These are phyloP conservation scores for Plasmopara halstedii DNA, from an alignment of 352 stramenopile species.

Conservation along the genomic window DNA sequence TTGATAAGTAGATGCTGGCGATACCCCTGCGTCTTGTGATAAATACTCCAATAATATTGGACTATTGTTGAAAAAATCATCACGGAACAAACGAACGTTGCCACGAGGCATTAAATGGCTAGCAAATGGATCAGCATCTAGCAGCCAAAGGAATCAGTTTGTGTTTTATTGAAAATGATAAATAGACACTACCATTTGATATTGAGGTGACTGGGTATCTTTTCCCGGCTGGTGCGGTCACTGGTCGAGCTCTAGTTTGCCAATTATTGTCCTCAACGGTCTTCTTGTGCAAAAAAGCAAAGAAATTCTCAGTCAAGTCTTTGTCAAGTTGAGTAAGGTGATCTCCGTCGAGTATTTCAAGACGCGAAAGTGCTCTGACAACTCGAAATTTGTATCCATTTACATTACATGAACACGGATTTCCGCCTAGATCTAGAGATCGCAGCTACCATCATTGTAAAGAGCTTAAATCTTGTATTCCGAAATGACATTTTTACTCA, in stretches of 20 bases:
- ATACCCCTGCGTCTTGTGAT: slow-evolving; percentile 29
- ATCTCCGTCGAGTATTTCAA: slow-evolving; percentile 69
- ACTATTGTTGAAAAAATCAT: slow-evolving; percentile 82
- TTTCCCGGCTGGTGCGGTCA: slow-evolving; percentile 24
- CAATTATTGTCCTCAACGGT: slow-evolving; percentile 7
- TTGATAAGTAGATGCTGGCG: neutral
- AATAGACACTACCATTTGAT: slow-evolving; percentile 3
- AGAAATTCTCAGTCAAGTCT: slow-evolving; percentile 61
- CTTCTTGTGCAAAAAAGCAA: slow-evolving; percentile 9
- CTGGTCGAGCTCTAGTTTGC: slow-evolving; percentile 23
- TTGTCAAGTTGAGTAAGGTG: slow-evolving; percentile 66
- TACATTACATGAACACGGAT: slow-evolving; percentile 52
- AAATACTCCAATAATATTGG: slow-evolving; percentile 79
- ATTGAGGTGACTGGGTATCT: neutral
- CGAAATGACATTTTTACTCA: slow-evolving; percentile 1
- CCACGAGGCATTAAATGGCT: slow-evolving; percentile 59
- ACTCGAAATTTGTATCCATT: slow-evolving; percentile 74
- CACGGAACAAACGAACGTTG: slow-evolving; percentile 74
- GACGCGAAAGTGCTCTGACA: slow-evolving; percentile 43
- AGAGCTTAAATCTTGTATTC: neutral
- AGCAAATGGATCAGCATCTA: slow-evolving; percentile 36
- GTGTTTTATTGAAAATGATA: neutral
- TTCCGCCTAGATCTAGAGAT: slow-evolving; percentile 62
- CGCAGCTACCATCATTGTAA: slow-evolving; percentile 49
- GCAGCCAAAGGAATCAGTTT: neutral